These are phyloP conservation scores for Spinacia oleracea DNA, from an alignment of 179 eudicot genomes.

Conservation along the genomic window DNA sequence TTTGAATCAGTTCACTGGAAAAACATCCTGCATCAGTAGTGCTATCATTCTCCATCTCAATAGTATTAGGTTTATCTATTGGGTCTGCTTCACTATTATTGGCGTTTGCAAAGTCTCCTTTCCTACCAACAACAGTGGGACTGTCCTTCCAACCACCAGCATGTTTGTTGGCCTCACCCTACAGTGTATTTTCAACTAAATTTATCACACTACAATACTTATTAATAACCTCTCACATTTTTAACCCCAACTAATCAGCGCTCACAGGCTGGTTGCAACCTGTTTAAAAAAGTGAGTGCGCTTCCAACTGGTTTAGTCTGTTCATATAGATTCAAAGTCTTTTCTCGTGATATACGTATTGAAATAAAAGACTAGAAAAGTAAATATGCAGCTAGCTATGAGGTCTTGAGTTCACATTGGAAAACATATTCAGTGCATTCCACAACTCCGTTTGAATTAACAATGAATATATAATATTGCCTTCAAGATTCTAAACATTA, in stretches of 20 bases:
- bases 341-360: background rate
- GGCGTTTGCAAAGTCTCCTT: constrained; percentile 16
- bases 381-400: background rate
- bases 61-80: constrained; percentile 10
- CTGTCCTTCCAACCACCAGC: constrained; percentile 23
- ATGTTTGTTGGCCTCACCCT: constrained; percentile 34
- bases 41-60: constrained; percentile 12
- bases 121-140: constrained; percentile 12
- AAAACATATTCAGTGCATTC: background rate
- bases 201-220: background rate
- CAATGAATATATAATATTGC: background rate
- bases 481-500: background rate
- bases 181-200: constrained; percentile 14
- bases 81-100: constrained; percentile 7
- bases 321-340: background rate
- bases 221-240: background rate
- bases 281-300: background rate
- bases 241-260: background rate
- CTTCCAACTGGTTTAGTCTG: background rate
- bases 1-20: constrained; percentile 2
- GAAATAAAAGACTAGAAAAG: background rate
- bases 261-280: background rate
- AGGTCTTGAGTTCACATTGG: background rate
- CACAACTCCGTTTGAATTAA: too few species aligned
- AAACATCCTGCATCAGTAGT: background rate